Evolutionary conservation across 768 basidiomycete species (phyloP), one percentile per base, ranked within the genome.

Genomic region (Tremella fuciformis): DNA sequence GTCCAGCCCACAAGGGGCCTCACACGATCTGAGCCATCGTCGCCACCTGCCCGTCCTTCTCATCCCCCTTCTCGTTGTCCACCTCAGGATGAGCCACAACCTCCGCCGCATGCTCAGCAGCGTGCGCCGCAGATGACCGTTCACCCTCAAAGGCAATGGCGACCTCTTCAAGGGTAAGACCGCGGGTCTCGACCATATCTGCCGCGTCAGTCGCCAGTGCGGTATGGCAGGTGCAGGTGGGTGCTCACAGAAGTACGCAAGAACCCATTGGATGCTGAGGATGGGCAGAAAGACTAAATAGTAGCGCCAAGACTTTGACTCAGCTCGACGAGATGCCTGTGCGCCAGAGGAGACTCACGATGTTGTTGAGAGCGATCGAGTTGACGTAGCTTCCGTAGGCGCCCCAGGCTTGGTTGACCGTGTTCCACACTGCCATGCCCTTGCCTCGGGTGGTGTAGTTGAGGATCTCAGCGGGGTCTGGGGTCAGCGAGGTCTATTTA

Each of bases 341-440:
- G 15, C 13, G 29, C 24, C 26, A 6, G 2, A 37, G 39, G 3
- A 29, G 38, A 62, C 65, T 59, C 48, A 66, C 70, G 40, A 76
- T 73, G 29, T 66, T 57, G 44, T 70, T 58, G 13, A 74, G 22
- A 24, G 68, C 62, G 50, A 76, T 67, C 73, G 88, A 83, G 63
- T 88, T 85, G 50, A 75, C 69, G 89, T 90, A 94, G 42, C 82
- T 80, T 53, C 85, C 82, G 51, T 87, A 79, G 1, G 88, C 91
- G 41, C 77, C 82, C 71, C 87, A 91, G 29, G 94, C 77, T 58
- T 88, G 85, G 19, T 64, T 67, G 59, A 73, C 39, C 39, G 39
- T 40, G 39, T 40, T 40, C 39, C 39, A 40, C 39, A 40, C 39
- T n/a, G 39, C 62, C 15, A 76, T 57, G 9, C 77, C 77, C 59